Percentiles rank a stretch among this genome's conserved stretches.
These are phyloP conservation scores for Cyamopsis tetragonoloba DNA, from an alignment of 306 rosid species.

Conservation along the genomic window DNA sequence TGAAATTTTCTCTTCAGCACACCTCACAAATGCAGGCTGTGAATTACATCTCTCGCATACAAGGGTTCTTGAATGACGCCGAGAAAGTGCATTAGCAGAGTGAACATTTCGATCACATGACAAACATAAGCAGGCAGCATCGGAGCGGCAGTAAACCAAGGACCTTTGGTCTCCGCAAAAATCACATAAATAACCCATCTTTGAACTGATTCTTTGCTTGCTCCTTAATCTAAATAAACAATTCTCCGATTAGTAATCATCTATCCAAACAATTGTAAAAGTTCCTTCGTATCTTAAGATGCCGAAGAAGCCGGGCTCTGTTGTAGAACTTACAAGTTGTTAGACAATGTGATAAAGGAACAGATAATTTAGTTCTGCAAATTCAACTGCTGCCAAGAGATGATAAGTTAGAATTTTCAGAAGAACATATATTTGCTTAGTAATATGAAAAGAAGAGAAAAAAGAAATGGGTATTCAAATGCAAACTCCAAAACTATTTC, in stretches of 20 bases:
- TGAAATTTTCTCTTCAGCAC: conserved; percentile 72
- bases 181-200: conserved; percentile 89
- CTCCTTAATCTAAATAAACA: conserved; percentile 32
- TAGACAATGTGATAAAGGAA: conserved; percentile 14
- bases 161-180: conserved; percentile 88
- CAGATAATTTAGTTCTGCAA: conserved; percentile 30
- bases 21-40: conserved; percentile 79
- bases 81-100: conserved; percentile 90
- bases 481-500: background rate
- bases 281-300: conserved; percentile 13
- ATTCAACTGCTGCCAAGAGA: conserved; percentile 26
- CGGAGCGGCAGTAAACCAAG: conserved; percentile 92
- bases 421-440: background rate
- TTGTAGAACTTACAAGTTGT: conserved; percentile 21
- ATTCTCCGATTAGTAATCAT: conserved; percentile 25
- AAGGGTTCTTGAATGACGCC: conserved; percentile 82
- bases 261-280: conserved; percentile 13
- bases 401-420: background rate
- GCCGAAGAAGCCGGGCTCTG: conserved; percentile 19
- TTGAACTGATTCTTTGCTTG: conserved; percentile 20
- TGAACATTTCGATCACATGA: conserved; percentile 95
- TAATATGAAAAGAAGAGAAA: background rate
- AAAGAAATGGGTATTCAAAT: background rate
- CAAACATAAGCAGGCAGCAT: conserved; percentile 86
- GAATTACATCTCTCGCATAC: conserved; percentile 84